Conservation (phyloP, 2,329 filamentous ascomycete species). For the Epichloe glyceriae region DNA sequence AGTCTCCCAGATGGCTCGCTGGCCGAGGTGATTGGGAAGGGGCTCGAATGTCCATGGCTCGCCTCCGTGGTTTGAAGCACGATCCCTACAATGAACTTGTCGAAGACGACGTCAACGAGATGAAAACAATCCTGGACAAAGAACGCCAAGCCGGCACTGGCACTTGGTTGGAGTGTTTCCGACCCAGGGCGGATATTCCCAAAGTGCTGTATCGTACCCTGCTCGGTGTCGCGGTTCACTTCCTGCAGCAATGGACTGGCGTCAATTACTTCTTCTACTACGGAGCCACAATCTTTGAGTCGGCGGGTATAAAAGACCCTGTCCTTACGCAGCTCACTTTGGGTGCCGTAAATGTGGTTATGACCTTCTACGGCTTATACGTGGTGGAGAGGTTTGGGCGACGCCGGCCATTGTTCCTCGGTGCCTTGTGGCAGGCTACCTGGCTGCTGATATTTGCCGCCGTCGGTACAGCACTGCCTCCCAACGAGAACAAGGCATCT, state of each 20-base stretch:
- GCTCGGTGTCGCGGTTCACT: constrained; percentile 50
- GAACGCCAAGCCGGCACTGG: constrained; percentile 31
- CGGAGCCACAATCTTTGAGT: constrained; percentile 52
- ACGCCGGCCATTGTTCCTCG: constrained; percentile 52
- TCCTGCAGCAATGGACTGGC: constrained; percentile 55
- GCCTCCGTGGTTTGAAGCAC: constrained; percentile 37
- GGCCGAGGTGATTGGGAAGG: constrained; percentile 32
- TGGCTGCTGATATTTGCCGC: constrained; percentile 54
- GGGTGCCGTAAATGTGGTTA: constrained; percentile 52
- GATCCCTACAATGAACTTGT: constrained; percentile 31
- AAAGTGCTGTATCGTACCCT: constrained; percentile 51
- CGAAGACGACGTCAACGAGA: constrained; percentile 40
- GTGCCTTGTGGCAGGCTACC: constrained; percentile 52
- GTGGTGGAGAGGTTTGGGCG: constrained; percentile 56
- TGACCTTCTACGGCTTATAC: constrained; percentile 54
- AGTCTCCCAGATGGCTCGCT: constrained; percentile 45
- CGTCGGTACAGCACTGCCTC: constrained; percentile 35
- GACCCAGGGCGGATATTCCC: constrained; percentile 34
- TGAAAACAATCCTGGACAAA: constrained; percentile 33
- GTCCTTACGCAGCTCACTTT: constrained; percentile 58
- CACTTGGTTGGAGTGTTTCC: constrained; percentile 49
- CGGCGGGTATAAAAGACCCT: constrained; percentile 52
- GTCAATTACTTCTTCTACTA: constrained; percentile 53
- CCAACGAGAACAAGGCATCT: constrained; percentile 29
- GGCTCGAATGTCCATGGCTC: constrained; percentile 36